A percentile compares a stretch with the other conserved stretches of the same genome.
Conservation (phyloP, 2,329 filamentous ascomycete genomes). For the Erysiphe pulchra region DNA sequence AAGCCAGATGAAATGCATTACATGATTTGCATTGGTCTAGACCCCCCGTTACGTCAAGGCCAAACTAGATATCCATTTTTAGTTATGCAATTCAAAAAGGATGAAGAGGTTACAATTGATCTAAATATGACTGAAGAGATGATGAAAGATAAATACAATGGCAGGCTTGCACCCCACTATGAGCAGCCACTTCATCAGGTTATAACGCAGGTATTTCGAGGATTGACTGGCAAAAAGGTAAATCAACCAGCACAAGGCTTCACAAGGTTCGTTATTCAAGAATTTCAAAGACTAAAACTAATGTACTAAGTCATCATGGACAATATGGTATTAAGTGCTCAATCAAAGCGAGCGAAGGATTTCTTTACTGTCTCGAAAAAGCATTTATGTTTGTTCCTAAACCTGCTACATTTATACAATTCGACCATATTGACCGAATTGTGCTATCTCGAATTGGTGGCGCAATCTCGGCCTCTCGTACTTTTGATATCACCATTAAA, state of each 20-base stretch:
- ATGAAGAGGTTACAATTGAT: slow-evolving; percentile 90
- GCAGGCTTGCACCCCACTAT: slow-evolving; percentile 70
- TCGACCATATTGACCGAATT: slow-evolving; percentile 74
- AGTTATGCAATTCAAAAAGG: slow-evolving; percentile 96
- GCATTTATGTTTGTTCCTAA: slow-evolving; percentile 98
- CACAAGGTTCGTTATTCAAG: slow-evolving; percentile 28
- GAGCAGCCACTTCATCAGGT: slow-evolving; percentile 85
- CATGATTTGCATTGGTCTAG: slow-evolving; percentile 80
- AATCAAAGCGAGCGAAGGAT: slow-evolving; percentile 98
- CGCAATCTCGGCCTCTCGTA: slow-evolving; percentile 76
- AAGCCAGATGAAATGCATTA: slow-evolving; percentile 97
- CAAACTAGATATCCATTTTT: slow-evolving; percentile 96
- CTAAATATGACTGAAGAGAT: slow-evolving; percentile 86
- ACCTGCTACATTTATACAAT: slow-evolving; percentile 87
- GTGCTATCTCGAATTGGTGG: slow-evolving; percentile 92
- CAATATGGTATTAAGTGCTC: slow-evolving; percentile 96
- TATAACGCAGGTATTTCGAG: slow-evolving; percentile 84
- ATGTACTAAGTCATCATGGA: slow-evolving; percentile 44
- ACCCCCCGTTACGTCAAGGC: slow-evolving; percentile 84
- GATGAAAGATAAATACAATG: slow-evolving; percentile 65
- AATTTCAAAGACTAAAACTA: slow-evolving; percentile 9
- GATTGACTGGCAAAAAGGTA: slow-evolving; percentile 83
- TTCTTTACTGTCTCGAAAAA: slow-evolving; percentile 91
- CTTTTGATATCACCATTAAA: slow-evolving; percentile 86
- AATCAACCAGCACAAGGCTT: slow-evolving; percentile 89